Conservation (phyloP, 352 stramenopile species). For the Pythium oligandrum region DNA sequence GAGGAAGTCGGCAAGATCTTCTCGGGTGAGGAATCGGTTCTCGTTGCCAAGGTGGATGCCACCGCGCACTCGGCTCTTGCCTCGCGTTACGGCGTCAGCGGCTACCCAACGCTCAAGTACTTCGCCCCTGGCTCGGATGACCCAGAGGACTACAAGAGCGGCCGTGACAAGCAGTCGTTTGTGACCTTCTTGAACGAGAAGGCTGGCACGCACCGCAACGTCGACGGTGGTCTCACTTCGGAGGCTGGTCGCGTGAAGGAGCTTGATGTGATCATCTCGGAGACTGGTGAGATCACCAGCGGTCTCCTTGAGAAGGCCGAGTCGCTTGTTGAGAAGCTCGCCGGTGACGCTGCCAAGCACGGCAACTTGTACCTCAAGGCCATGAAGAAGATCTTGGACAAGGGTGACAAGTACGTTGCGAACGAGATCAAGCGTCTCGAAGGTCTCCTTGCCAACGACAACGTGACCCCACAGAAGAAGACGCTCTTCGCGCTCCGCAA, state of each 20-base stretch:
- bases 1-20: constrained; percentile 79
- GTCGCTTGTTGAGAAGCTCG: constrained; percentile 60
- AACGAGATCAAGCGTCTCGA: constrained; percentile 82
- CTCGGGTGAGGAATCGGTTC: constrained; percentile 67
- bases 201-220: constrained; percentile 76
- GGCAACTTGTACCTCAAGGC: constrained; percentile 86
- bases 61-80: constrained; percentile 54
- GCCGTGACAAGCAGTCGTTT: constrained; percentile 80
- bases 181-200: constrained; percentile 91
- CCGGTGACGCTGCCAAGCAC: constrained; percentile 65
- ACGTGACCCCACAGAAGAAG: constrained; percentile 84
- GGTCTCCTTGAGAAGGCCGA: constrained; percentile 70
- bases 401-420: constrained; percentile 81
- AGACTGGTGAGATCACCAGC: constrained; percentile 62
- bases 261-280: constrained; percentile 81
- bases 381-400: constrained; percentile 88
- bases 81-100: constrained; percentile 82
- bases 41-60: constrained; percentile 83
- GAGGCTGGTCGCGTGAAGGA: constrained; percentile 77
- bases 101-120: constrained; percentile 92
- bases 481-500: constrained; percentile 86
- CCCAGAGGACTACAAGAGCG: constrained; percentile 80
- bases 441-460: constrained; percentile 71
- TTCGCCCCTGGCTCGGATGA: constrained; percentile 78
- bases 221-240: constrained; percentile 63